A percentile compares a stretch with the other conserved stretches of the same genome.
Conservation (phyloP, 1,284 basidiomycete species). For the Ustilago cynodontis region DNA sequence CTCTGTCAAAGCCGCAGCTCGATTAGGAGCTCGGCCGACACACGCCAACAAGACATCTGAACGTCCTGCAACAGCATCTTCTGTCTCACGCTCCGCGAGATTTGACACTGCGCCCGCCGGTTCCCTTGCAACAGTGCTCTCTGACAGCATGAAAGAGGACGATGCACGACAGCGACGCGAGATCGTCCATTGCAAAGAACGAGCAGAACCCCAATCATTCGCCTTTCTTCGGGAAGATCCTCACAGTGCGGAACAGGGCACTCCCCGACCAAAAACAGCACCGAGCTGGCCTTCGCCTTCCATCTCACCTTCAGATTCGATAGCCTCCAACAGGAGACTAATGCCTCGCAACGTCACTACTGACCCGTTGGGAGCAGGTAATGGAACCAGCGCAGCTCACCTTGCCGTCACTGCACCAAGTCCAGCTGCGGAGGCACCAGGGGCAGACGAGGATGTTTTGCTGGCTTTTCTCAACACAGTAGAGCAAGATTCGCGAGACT, state of each 20-base stretch:
- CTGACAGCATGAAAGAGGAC: not conserved
- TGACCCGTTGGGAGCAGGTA: not conserved
- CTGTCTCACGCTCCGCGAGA: not conserved
- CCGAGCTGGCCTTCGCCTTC: conserved; percentile 35
- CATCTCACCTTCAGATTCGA: conserved; percentile 27
- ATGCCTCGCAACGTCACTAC: conserved; percentile 14
- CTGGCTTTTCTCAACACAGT: conserved; percentile 44
- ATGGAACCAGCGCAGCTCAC: not conserved
- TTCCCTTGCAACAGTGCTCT: not conserved
- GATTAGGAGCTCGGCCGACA: conserved; percentile 6
- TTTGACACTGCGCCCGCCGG: not conserved
- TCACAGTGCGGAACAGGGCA: conserved; percentile 4
- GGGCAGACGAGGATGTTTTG: conserved; percentile 30
- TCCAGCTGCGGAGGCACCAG: not conserved
- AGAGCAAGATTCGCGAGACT: conserved; percentile 41
- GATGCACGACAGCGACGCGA: conserved; percentile 7
- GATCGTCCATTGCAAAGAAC: not conserved
- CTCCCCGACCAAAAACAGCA: conserved; percentile 41
- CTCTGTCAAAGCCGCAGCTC: conserved; percentile 46
- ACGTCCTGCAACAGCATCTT: conserved; percentile 32
- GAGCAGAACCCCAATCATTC: not conserved
- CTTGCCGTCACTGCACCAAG: not conserved
- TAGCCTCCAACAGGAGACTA: conserved; percentile 22
- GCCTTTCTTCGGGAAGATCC: conserved; percentile 11
- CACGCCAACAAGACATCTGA: not conserved